These are phyloP conservation scores for Lentinula boryana DNA, from an alignment of 768 basidiomycete species.

Conservation along the genomic window DNA sequence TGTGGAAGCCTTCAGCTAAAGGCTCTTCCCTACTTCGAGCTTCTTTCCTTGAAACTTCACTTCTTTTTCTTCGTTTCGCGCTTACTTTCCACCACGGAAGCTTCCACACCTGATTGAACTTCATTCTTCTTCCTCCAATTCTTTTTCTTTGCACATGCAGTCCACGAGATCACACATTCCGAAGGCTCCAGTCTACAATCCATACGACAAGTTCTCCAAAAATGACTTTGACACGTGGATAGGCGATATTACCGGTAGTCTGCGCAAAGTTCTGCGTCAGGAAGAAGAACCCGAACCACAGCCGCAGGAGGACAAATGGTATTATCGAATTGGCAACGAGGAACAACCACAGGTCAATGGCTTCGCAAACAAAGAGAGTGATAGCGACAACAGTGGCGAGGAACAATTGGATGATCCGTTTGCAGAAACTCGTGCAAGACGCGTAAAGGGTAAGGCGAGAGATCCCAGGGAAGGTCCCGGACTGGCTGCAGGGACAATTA, in stretches of 20 bases:
- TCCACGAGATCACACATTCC: not conserved
- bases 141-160: not conserved
- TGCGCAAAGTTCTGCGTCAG: slow-evolving; percentile 53
- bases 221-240: slow-evolving; percentile 70
- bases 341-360: not conserved
- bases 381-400: slow-evolving; percentile 23
- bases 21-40: not conserved
- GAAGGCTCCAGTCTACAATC: slow-evolving; percentile 57
- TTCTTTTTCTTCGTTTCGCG: no score
- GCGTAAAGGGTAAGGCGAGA: slow-evolving; percentile 54
- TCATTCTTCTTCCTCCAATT: not conserved
- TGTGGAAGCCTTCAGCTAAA: not conserved
- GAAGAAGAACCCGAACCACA: slow-evolving; percentile 12
- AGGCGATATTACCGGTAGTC: slow-evolving; percentile 49
- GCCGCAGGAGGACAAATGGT: slow-evolving; percentile 6
- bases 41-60: not conserved
- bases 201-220: slow-evolving; percentile 68
- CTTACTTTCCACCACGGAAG: no score
- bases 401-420: slow-evolving; percentile 46
- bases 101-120: no score
- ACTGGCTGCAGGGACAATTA: slow-evolving; percentile 28
- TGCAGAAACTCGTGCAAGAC: slow-evolving; percentile 44
- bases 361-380: slow-evolving; percentile 14
- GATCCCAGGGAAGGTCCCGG: slow-evolving; percentile 59
- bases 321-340: not conserved